A percentile compares a stretch with the other conserved stretches of the same genome.
These are phyloP conservation scores for Termitomyces sp. DNA, from an alignment of 768 basidiomycete species.

Conservation along the genomic window DNA sequence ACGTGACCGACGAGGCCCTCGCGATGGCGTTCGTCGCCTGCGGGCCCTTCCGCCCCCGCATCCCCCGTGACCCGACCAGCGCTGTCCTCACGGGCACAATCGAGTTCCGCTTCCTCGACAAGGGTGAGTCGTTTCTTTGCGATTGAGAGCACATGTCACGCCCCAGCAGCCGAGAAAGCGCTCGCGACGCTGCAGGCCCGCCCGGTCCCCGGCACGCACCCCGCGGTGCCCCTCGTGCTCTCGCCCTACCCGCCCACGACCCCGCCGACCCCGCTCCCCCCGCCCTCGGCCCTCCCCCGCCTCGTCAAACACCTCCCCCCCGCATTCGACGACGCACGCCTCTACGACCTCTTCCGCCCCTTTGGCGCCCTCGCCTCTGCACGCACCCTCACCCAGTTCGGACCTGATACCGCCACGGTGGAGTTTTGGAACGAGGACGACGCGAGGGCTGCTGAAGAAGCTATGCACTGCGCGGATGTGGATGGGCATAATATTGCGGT, in stretches of 20 bases:
- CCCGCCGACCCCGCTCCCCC: slow-evolving; percentile 69
- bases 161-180: slow-evolving; percentile 91
- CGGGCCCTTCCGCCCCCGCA: slow-evolving; percentile 78
- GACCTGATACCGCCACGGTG: slow-evolving; percentile 70
- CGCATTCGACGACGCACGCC: slow-evolving; percentile 59
- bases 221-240: slow-evolving; percentile 58
- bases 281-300: slow-evolving; percentile 72
- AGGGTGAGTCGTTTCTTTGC: too few species aligned
- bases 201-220: slow-evolving; percentile 55
- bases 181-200: slow-evolving; percentile 79
- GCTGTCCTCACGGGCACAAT: slow-evolving; percentile 64
- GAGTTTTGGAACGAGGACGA: slow-evolving; percentile 90
- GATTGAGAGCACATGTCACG: too few species aligned
- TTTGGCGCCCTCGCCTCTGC: slow-evolving; percentile 81
- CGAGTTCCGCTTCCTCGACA: slow-evolving; percentile 79
- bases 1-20: slow-evolving; percentile 71
- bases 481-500: slow-evolving; percentile 84
- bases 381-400: slow-evolving; percentile 69
- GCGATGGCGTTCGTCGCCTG: slow-evolving; percentile 70
- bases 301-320: slow-evolving; percentile 81
- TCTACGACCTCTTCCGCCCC: slow-evolving; percentile 83
- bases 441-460: slow-evolving; percentile 70
- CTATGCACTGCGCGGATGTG: slow-evolving; percentile 79
- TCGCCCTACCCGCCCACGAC: slow-evolving; percentile 82
- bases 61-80: slow-evolving; percentile 53